Evolutionary conservation across 2,329 filamentous ascomycete genomes (phyloP).

Genomic region (Onygenales sp.): DNA sequence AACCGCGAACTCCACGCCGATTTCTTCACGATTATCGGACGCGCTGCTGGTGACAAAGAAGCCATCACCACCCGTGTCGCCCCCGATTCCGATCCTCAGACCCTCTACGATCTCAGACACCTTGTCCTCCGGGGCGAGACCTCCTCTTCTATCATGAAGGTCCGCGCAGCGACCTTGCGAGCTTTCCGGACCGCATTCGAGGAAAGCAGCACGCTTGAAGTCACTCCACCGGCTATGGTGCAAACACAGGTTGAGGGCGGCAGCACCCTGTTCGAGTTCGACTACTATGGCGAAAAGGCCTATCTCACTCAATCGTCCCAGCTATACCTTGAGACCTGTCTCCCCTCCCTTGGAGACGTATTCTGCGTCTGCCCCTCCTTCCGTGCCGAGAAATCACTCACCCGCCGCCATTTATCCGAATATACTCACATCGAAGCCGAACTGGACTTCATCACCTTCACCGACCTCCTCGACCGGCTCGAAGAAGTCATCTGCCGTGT

Average conservation of each 20-base stretch:
- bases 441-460: constrained; percentile 89
- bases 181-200: constrained; percentile 74
- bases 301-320: constrained; percentile 96
- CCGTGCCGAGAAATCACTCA: constrained; percentile 92
- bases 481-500: constrained; percentile 83
- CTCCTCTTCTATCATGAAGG: constrained; percentile 76
- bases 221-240: constrained; percentile 80
- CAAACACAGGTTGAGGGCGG: constrained; percentile 94
- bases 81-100: constrained; percentile 58
- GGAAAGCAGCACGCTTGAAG: constrained; percentile 68
- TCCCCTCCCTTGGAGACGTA: constrained; percentile 84
- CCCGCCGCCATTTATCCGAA: constrained; percentile 86
- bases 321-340: constrained; percentile 90
- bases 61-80: constrained; percentile 79
- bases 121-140: constrained; percentile 76
- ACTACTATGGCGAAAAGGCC: constrained; percentile 81
- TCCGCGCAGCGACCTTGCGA: constrained; percentile 69
- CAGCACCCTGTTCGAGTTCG: constrained; percentile 78
- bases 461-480: constrained; percentile 76
- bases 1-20: constrained; percentile 84
- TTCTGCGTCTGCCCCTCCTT: constrained; percentile 99
- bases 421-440: constrained; percentile 97
- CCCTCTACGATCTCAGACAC: constrained; percentile 73
- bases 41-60: constrained; percentile 76
- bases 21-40: constrained; percentile 71